A percentile compares a stretch with the other conserved stretches of the same genome.
Conservation (phyloP, 345 rosid genomes). For the Carallia brachiata region DNA sequence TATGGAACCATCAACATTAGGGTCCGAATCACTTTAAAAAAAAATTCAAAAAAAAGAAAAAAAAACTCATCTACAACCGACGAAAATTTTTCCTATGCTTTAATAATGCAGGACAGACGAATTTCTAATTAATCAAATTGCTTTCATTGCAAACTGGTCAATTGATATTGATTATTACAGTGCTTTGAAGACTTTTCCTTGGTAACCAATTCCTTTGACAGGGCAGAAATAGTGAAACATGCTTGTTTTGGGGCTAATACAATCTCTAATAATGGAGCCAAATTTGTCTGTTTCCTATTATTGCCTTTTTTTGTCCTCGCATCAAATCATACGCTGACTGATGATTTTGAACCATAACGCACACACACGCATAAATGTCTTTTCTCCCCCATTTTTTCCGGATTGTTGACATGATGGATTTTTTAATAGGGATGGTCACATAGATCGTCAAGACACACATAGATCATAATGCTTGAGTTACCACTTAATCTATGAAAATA, state of each 20-base stretch:
- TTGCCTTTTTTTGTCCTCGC: constrained; percentile 3
- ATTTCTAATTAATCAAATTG: too few relatives aligned
- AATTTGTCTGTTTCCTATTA: constrained; percentile 13
- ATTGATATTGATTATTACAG: too few relatives aligned
- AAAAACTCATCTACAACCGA: too few relatives aligned
- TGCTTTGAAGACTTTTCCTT: too few relatives aligned
- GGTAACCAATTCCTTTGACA: too few relatives aligned
- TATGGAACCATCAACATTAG: background rate
- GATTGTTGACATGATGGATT: too few relatives aligned
- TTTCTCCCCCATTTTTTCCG: background rate
- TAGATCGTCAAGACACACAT: background rate
- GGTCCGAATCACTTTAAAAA: background rate
- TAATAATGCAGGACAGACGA: too few relatives aligned
- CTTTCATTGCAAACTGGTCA: too few relatives aligned
- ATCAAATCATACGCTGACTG: background rate
- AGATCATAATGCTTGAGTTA: background rate
- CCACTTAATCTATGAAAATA: too few relatives aligned
- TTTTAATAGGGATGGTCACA: too few relatives aligned
- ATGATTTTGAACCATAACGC: constrained; percentile 7
- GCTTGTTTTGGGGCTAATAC: background rate
- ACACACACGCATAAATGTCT: background rate
- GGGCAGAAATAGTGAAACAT: background rate
- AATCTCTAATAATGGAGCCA: constrained; percentile 6
- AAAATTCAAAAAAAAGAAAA: too few relatives aligned
- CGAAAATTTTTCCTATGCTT: too few relatives aligned